phyloP scores from a whole-genome alignment of 2,329 filamentous ascomycete genomes.

The Botrytis porri region DNA sequence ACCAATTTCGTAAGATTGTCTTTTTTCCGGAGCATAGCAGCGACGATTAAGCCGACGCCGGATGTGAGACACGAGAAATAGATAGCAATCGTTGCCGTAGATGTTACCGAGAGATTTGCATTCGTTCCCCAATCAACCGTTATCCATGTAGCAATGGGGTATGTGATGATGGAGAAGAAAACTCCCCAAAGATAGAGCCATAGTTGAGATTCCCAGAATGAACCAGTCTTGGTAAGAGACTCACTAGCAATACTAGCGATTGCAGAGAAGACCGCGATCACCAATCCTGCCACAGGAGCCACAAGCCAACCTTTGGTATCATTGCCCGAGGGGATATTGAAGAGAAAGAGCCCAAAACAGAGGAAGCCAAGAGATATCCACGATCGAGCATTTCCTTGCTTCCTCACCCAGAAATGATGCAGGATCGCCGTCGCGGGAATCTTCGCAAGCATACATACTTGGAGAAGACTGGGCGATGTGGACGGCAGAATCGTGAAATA shows the following conservation, averaged over 20 bases:
- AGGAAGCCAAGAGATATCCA: constrained; percentile 27
- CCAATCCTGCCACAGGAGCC: constrained; percentile 26
- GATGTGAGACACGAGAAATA: constrained; percentile 15
- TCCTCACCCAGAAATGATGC: constrained; percentile 29
- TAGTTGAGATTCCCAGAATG: constrained; percentile 29
- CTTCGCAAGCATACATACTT: constrained; percentile 30
- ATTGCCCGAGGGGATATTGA: constrained; percentile 23
- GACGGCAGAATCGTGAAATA: constrained; percentile 29
- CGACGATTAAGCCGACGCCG: constrained; percentile 25
- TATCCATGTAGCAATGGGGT: constrained; percentile 14
- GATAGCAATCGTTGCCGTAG: constrained; percentile 12
- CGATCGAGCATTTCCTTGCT: constrained; percentile 24
- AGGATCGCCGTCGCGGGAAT: constrained; percentile 29
- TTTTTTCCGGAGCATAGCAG: constrained; percentile 24
- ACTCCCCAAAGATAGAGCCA: constrained; percentile 30
- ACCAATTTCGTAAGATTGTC: constrained; percentile 31
- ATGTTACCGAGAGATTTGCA: not conserved
- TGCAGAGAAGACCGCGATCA: constrained; percentile 27
- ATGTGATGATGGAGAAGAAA: constrained; percentile 20
- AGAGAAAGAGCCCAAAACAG: constrained; percentile 28
- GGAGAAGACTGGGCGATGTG: constrained; percentile 27
- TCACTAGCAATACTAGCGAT: constrained; percentile 29
- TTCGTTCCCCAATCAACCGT: not conserved
- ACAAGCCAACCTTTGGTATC: constrained; percentile 24
- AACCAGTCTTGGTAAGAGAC: constrained; percentile 28